Percentiles rank a stretch among this genome's conserved stretches.
Evolutionary conservation across 202 grass and related monocot species (phyloP).

Genomic region (Saccharum hybrid): DNA sequence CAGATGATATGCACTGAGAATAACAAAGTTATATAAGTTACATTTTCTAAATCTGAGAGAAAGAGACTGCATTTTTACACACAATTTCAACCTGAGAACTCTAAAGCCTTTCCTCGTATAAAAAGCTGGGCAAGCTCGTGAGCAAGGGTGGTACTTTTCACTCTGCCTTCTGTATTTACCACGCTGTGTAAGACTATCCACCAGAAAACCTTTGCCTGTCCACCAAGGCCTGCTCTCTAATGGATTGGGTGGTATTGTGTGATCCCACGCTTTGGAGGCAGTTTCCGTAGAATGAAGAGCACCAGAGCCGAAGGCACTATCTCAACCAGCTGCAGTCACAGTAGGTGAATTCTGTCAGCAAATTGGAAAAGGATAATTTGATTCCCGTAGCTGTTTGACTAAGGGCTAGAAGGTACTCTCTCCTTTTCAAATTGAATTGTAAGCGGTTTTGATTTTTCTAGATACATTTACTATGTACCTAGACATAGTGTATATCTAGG

Average conservation of each 20-base stretch:
- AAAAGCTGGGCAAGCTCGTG: constrained; percentile 53
- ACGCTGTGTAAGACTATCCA: constrained; percentile 40
- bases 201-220: constrained; percentile 42
- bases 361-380: no score
- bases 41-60: constrained; percentile 47
- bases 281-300: constrained; percentile 81
- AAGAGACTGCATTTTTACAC: constrained; percentile 48
- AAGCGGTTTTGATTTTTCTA: no score
- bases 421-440: no score
- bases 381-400: no score
- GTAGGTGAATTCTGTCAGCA: constrained; percentile 31
- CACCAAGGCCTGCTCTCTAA: constrained; percentile 43
- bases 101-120: constrained; percentile 52
- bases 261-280: constrained; percentile 76
- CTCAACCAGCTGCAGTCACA: constrained; percentile 74
- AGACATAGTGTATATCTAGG: no score
- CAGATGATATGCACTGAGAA: constrained; percentile 30
- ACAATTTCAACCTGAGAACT: constrained; percentile 46
- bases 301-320: constrained; percentile 79
- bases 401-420: no score
- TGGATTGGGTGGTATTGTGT: constrained; percentile 89
- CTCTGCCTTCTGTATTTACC: constrained; percentile 58
- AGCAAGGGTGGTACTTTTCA: constrained; percentile 50
- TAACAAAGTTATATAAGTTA: constrained; percentile 50
- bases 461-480: no score